Evolutionary conservation across 2,329 filamentous ascomycete species (phyloP).

Genomic region (Parastagonospora nodorum): DNA sequence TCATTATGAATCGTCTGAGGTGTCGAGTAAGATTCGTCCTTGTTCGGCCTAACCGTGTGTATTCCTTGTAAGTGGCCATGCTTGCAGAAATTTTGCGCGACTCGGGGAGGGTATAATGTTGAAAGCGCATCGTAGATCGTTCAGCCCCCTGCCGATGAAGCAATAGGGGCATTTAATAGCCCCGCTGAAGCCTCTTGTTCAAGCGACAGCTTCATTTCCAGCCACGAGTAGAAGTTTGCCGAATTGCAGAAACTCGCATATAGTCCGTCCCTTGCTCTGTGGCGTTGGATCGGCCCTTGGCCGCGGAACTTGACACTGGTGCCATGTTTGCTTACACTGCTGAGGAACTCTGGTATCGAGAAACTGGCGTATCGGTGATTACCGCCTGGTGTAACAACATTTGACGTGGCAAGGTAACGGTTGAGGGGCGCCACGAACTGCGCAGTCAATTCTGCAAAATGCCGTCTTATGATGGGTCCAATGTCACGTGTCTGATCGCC

Average conservation of each 20-base stretch:
- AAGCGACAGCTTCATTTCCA: conserved; percentile 49
- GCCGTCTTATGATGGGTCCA: conserved; percentile 46
- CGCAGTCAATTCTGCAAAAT: conserved; percentile 49
- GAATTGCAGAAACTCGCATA: conserved; percentile 47
- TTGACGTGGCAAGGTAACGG: conserved; percentile 47
- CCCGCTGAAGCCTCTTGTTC: conserved; percentile 49
- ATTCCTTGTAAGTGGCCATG: too few species aligned
- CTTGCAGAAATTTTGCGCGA: too few species aligned
- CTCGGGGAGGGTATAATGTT: too few species aligned
- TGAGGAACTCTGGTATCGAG: conserved; percentile 43
- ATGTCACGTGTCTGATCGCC: conserved; percentile 39
- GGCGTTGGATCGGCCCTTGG: conserved; percentile 44
- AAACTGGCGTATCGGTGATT: conserved; percentile 47
- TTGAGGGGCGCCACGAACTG: conserved; percentile 49
- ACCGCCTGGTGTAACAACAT: conserved; percentile 41
- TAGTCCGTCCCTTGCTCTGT: conserved; percentile 42
- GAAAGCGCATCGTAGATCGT: too few species aligned
- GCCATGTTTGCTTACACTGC: conserved; percentile 46
- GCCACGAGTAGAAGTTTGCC: conserved; percentile 49
- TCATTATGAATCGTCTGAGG: too few species aligned
- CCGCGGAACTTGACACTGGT: conserved; percentile 47
- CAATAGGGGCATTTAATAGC: conserved; percentile 26
- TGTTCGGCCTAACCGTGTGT: too few species aligned
- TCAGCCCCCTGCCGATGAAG: too few species aligned
- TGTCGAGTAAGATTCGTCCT: too few species aligned